Evolutionary conservation across 179 eudicot species (phyloP).

Genomic region (Spergularia azorica): DNA sequence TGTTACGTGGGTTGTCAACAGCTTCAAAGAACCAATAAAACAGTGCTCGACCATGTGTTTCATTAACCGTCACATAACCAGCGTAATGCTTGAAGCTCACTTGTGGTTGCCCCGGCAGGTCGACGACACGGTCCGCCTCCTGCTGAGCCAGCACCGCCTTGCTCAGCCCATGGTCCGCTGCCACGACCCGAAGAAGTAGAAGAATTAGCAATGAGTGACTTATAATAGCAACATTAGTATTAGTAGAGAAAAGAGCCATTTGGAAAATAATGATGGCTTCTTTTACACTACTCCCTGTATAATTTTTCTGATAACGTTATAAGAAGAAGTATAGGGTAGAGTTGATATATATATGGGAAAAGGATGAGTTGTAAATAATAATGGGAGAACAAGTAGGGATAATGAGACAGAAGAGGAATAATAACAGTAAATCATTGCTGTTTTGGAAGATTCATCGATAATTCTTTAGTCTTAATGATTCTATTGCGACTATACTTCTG

Average conservation of each 20-base stretch:
- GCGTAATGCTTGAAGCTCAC: constrained; percentile 73
- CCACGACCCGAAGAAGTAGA: neutral
- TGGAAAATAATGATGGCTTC: neutral
- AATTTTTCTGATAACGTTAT: too few species aligned
- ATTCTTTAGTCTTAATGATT: constrained; percentile 15
- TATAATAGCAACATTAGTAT: neutral
- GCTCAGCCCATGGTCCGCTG: constrained; percentile 2
- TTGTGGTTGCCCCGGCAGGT: constrained; percentile 72
- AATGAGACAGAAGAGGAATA: constrained; percentile 23
- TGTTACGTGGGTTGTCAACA: constrained; percentile 38
- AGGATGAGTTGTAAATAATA: neutral
- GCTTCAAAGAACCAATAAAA: constrained; percentile 97
- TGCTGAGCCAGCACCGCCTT: constrained; percentile 37
- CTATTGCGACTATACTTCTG: neutral
- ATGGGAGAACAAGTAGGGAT: constrained; percentile 8
- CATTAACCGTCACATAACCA: constrained; percentile 79
- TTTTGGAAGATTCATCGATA: constrained; percentile 17
- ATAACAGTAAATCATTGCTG: constrained; percentile 10
- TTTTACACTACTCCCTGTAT: too few species aligned
- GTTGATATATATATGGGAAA: neutral
- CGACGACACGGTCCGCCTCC: constrained; percentile 53
- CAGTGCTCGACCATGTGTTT: constrained; percentile 77
- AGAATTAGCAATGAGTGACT: neutral
- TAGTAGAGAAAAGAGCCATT: constrained; percentile 21
- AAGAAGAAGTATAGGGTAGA: neutral